Evolutionary conservation across 2,329 filamentous ascomycete species (phyloP).

Genomic region (Trichoderma lentiforme): DNA sequence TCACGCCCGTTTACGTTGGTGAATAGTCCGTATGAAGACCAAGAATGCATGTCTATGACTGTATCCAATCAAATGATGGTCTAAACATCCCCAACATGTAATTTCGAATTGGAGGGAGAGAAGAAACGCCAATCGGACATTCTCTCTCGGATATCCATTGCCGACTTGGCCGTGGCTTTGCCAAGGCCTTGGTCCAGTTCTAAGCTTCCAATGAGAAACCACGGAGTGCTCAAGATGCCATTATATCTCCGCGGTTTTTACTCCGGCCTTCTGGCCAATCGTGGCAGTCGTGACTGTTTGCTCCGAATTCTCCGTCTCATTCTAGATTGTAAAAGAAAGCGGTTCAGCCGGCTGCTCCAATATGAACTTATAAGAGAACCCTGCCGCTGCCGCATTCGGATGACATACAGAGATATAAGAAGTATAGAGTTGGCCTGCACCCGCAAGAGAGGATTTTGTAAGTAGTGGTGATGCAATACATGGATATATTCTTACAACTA

Average conservation of each 20-base stretch:
- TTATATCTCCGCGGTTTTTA: background rate
- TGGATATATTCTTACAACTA: background rate
- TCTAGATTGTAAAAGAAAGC: background rate
- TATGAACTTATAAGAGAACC: background rate
- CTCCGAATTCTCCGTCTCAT: background rate
- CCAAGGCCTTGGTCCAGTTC: background rate
- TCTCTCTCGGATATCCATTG: background rate
- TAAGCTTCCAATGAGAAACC: background rate
- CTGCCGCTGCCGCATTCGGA: background rate
- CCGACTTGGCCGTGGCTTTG: conserved; percentile 8
- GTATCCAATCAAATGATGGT: background rate
- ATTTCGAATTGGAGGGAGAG: background rate
- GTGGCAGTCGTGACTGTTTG: background rate
- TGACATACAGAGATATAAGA: background rate
- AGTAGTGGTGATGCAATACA: background rate
- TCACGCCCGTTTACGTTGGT: background rate
- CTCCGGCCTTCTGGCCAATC: background rate
- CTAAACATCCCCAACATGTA: background rate
- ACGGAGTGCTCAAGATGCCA: too few relatives aligned
- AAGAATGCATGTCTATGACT: background rate
- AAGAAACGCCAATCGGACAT: background rate
- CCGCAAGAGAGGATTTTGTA: background rate
- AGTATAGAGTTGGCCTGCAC: background rate
- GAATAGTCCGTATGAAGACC: too few relatives aligned
- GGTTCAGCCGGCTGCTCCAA: background rate